Conservation (phyloP, 2,329 filamentous ascomycete genomes). For the Torrubiellomyces zombiae region DNA sequence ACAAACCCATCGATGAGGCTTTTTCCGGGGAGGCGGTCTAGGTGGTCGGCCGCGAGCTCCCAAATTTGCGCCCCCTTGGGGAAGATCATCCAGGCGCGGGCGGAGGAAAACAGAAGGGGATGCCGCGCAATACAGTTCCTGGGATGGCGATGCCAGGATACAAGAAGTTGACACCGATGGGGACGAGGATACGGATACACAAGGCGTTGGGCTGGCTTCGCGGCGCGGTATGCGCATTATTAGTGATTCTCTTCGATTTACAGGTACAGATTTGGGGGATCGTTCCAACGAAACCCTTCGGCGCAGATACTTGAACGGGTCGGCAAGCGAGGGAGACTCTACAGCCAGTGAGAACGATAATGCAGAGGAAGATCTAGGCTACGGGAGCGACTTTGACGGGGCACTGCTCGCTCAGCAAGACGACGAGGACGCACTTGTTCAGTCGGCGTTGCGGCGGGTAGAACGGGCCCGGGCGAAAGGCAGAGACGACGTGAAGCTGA, state of each 20-base stretch:
- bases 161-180: slow-evolving; percentile 53
- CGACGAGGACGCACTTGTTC: slow-evolving; percentile 59
- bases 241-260: slow-evolving; percentile 45
- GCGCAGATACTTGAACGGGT: slow-evolving; percentile 16
- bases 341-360: slow-evolving; percentile 10
- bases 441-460: slow-evolving; percentile 66
- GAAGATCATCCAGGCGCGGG: slow-evolving; percentile 95
- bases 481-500: slow-evolving; percentile 64
- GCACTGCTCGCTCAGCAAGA: slow-evolving; percentile 42
- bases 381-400: slow-evolving; percentile 26
- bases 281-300: slow-evolving; percentile 19
- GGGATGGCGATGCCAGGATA: slow-evolving; percentile 27
- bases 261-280: slow-evolving; percentile 39
- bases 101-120: slow-evolving; percentile 42
- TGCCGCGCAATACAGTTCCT: slow-evolving; percentile 20
- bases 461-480: slow-evolving; percentile 60
- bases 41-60: slow-evolving; percentile 99
- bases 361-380: slow-evolving; percentile 19
- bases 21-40: slow-evolving; percentile 99
- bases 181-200: slow-evolving; percentile 36
- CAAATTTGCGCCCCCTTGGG: slow-evolving; percentile 82
- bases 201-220: slow-evolving; percentile 33
- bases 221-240: slow-evolving; percentile 30
- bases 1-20: slow-evolving; percentile 99
- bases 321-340: slow-evolving; percentile 18